phyloP scores from a whole-genome alignment of 2,329 filamentous ascomycete genomes.

The Zymoseptoria passerinii region DNA sequence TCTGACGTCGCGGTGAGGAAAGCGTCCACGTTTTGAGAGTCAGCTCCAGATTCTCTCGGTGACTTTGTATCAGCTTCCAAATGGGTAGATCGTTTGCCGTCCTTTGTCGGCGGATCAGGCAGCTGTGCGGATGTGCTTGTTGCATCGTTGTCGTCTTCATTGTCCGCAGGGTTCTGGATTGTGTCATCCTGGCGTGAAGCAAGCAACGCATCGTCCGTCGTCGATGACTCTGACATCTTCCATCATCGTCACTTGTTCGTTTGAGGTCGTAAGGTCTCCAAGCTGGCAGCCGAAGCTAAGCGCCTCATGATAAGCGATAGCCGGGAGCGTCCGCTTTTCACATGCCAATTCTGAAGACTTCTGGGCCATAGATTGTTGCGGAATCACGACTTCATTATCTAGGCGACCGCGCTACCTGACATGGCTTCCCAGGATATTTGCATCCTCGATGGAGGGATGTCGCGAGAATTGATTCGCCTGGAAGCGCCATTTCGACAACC shows the following conservation, averaged over 20 bases:
- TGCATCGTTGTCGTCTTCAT: background rate
- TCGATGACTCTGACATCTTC: background rate
- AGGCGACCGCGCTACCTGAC: background rate
- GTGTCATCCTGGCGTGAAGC: background rate
- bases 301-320: background rate
- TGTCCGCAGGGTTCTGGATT: background rate
- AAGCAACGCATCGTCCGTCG: background rate
- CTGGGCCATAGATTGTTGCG: background rate
- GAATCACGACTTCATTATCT: no score
- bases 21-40: background rate
- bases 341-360: background rate
- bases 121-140: background rate
- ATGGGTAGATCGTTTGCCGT: background rate
- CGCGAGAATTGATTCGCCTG: conserved; percentile 3
- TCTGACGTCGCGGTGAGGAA: background rate
- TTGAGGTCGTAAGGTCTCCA: background rate
- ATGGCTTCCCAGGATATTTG: background rate
- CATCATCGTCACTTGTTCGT: background rate
- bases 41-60: background rate
- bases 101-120: background rate
- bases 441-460: conserved; percentile 4
- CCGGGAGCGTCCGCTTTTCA: background rate
- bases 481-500: conserved; percentile 3
- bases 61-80: background rate
- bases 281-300: background rate